phyloP scores from a whole-genome alignment of 1,284 basidiomycete species.

The Pascua sp. region DNA sequence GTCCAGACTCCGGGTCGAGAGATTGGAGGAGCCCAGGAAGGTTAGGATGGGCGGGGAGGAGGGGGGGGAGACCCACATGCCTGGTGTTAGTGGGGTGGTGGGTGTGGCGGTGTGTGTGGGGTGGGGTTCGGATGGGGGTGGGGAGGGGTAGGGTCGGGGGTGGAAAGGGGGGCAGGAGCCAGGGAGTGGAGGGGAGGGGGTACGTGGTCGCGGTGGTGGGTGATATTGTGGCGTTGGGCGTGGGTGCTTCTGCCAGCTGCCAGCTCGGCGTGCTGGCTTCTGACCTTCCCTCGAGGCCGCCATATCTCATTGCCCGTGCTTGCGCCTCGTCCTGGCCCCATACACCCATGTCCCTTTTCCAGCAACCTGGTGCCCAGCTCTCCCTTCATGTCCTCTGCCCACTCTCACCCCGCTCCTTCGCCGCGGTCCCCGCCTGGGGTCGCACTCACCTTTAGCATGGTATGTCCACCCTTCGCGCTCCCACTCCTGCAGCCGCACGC shows the following conservation, averaged over 20 bases:
- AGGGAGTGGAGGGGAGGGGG: neutral
- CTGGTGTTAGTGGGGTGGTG: constrained; percentile 54
- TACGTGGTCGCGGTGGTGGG: too few relatives aligned
- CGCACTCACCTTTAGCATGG: constrained; percentile 77
- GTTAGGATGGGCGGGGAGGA: constrained; percentile 61
- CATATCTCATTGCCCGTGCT: too few relatives aligned
- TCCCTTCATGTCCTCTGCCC: neutral
- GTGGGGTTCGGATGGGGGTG: neutral
- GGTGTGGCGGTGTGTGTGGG: neutral
- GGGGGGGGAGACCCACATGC: constrained; percentile 71
- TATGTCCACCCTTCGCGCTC: constrained; percentile 91
- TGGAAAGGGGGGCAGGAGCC: too few relatives aligned
- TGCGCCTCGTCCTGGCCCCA: too few relatives aligned
- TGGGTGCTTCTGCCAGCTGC: too few relatives aligned
- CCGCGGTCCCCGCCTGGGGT: too few relatives aligned
- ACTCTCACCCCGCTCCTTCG: neutral
- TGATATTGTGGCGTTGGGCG: too few relatives aligned
- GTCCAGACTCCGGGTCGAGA: constrained; percentile 84
- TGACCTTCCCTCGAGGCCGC: too few relatives aligned
- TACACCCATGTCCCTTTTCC: too few relatives aligned
- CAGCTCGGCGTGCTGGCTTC: too few relatives aligned
- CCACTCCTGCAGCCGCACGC: constrained; percentile 82
- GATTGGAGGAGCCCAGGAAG: constrained; percentile 92
- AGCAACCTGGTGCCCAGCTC: too few relatives aligned
- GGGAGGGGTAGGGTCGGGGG: neutral